phyloP scores from a whole-genome alignment of 768 basidiomycete genomes.

The Russula sp. region DNA sequence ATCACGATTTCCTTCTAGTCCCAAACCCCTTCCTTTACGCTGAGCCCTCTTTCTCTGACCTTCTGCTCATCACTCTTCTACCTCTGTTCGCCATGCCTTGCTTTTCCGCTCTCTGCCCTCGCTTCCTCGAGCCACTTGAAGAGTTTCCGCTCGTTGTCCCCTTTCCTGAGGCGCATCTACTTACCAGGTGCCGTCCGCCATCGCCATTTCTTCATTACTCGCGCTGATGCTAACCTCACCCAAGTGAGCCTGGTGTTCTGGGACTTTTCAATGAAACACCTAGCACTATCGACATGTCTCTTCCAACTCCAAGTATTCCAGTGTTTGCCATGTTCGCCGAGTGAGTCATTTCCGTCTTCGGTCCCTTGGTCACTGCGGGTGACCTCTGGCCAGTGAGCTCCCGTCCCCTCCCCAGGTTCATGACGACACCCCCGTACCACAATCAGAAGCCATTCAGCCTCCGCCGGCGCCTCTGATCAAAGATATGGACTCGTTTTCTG shows the following conservation, averaged over 20 bases:
- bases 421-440: constrained; percentile 9
- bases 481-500: constrained; percentile 55
- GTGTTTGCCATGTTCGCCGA: background rate
- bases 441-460: constrained; percentile 23
- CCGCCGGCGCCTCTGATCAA: constrained; percentile 44
- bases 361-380: background rate
- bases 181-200: constrained; percentile 5
- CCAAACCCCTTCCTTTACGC: constrained; percentile 16
- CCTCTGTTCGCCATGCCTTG: constrained; percentile 7
- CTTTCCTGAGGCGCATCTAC: constrained; percentile 15
- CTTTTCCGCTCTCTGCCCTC: background rate
- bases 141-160: constrained; percentile 18
- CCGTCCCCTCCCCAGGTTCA: constrained; percentile 6
- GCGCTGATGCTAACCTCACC: background rate
- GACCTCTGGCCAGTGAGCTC: constrained; percentile 3
- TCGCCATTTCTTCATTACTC: background rate
- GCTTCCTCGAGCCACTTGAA: constrained; percentile 19
- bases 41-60: constrained; percentile 13
- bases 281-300: constrained; percentile 19
- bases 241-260: constrained; percentile 18
- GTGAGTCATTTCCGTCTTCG: constrained; percentile 14
- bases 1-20: constrained; percentile 17
- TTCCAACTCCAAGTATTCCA: constrained; percentile 14
- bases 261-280: constrained; percentile 22
- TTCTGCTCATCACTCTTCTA: background rate